Evolutionary conservation across 2,329 filamentous ascomycete genomes (phyloP).

Genomic region (Hymenoscyphus scutula): DNA sequence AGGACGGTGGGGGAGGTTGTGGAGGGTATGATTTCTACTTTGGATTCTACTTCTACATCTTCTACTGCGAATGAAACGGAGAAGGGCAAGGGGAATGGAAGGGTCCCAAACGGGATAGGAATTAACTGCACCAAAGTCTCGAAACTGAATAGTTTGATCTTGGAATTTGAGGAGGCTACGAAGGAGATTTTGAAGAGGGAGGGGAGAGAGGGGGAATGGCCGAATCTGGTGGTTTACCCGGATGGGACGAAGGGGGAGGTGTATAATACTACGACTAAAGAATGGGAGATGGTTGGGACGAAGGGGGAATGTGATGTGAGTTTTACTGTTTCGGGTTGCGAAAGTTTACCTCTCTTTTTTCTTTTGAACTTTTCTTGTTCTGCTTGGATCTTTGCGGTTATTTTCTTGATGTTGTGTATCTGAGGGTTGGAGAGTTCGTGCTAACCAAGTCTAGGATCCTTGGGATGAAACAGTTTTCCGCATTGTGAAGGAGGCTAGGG

Average conservation of each 20-base stretch:
- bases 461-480: constrained; percentile 40
- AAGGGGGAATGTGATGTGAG: constrained; percentile 15
- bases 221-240: constrained; percentile 62
- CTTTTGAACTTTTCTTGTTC: too few species aligned
- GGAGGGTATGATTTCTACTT: constrained; percentile 36
- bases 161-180: constrained; percentile 52
- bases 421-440: not conserved
- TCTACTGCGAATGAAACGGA: too few species aligned
- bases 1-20: constrained; percentile 45
- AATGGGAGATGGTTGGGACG: constrained; percentile 51
- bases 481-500: constrained; percentile 34
- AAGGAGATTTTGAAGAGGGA: constrained; percentile 38
- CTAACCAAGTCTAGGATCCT: constrained; percentile 16
- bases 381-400: too few species aligned
- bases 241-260: constrained; percentile 68
- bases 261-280: constrained; percentile 62
- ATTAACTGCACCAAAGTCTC: constrained; percentile 68
- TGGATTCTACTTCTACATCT: too few species aligned
- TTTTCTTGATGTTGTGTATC: too few species aligned
- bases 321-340: not conserved
- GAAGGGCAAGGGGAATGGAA: too few species aligned
- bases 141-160: constrained; percentile 56
- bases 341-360: not conserved
- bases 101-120: constrained; percentile 59
- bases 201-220: constrained; percentile 42